phyloP scores from a whole-genome alignment of 106 monocot genomes.

The Amphibolis antarctica region DNA sequence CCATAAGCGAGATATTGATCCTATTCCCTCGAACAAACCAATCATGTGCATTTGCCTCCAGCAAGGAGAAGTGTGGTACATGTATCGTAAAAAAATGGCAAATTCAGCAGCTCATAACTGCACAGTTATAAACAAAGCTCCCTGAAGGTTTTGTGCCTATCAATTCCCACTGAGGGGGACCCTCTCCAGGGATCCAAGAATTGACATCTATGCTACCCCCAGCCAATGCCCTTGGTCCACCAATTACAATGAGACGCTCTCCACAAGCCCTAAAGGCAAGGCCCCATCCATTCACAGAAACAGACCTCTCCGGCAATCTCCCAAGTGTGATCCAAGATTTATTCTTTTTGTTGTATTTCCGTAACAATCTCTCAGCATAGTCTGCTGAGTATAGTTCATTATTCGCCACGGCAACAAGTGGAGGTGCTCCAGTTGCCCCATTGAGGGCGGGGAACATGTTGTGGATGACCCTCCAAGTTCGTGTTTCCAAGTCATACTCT shows the following conservation, averaged over 20 bases:
- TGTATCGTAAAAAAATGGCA: slow-evolving; percentile 8
- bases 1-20: slow-evolving; percentile 11
- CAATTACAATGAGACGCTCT: slow-evolving; percentile 43
- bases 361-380: slow-evolving; percentile 44
- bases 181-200: slow-evolving; percentile 70
- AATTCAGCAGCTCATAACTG: slow-evolving; percentile 83
- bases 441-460: slow-evolving; percentile 54
- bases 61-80: slow-evolving; percentile 3
- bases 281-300: slow-evolving; percentile 79
- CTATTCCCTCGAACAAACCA: slow-evolving; percentile 11
- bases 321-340: slow-evolving; percentile 62
- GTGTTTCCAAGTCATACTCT: slow-evolving; percentile 50
- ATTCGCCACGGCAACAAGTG: slow-evolving; percentile 69
- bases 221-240: slow-evolving; percentile 40
- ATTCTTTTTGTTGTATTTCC: slow-evolving; percentile 53
- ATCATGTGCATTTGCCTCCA: slow-evolving; percentile 19
- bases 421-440: slow-evolving; percentile 62
- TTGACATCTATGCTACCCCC: slow-evolving; percentile 76
- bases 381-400: slow-evolving; percentile 70
- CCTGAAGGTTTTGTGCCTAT: slow-evolving; percentile 63
- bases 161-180: slow-evolving; percentile 56
- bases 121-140: slow-evolving; percentile 88
- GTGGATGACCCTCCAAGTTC: slow-evolving; percentile 52
- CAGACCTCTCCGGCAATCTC: slow-evolving; percentile 67
- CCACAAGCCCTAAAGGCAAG: slow-evolving; percentile 82